Conservation (phyloP, 73 alveolate genomes). For the Loxodes magnus region DNA sequence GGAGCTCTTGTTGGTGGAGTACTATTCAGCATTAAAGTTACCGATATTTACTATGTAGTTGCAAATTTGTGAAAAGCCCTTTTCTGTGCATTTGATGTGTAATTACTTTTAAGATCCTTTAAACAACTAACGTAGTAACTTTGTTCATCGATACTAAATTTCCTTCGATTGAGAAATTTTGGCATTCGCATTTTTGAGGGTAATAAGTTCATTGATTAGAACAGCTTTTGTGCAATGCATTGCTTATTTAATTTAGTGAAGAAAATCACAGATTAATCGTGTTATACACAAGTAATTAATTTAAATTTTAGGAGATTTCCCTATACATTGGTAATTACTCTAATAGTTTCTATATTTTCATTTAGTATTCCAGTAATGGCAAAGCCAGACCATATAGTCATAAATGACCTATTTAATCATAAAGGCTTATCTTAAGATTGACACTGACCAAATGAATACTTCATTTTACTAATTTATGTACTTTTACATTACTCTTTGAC, state of each 20-base stretch:
- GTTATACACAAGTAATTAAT: no score
- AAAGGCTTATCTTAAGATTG: constrained; percentile 2
- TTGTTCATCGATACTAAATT: no score
- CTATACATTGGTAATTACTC: not conserved
- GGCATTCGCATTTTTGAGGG: no score
- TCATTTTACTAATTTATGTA: not conserved
- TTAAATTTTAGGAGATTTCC: not conserved
- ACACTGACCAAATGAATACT: not conserved
- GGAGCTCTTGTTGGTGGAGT: constrained; percentile 83
- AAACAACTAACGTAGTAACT: no score
- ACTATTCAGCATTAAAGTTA: constrained; percentile 68
- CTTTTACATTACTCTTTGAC: constrained; percentile 15
- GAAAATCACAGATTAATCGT: no score
- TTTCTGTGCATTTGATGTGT: constrained; percentile 52
- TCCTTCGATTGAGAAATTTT: no score
- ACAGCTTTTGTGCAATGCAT: no score
- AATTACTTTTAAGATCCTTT: no score
- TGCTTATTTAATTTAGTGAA: no score
- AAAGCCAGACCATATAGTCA: constrained; percentile 1
- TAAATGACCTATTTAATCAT: constrained; percentile 1
- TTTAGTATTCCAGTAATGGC: not conserved
- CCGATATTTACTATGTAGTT: constrained; percentile 68
- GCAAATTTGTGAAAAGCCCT: constrained; percentile 63
- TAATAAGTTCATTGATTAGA: no score
- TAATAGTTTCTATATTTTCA: not conserved